Evolutionary conservation across 2,329 filamentous ascomycete genomes (phyloP), one percentile per base, ranked within the genome.

Genomic region (Teratosphaeria epicoccoides): DNA sequence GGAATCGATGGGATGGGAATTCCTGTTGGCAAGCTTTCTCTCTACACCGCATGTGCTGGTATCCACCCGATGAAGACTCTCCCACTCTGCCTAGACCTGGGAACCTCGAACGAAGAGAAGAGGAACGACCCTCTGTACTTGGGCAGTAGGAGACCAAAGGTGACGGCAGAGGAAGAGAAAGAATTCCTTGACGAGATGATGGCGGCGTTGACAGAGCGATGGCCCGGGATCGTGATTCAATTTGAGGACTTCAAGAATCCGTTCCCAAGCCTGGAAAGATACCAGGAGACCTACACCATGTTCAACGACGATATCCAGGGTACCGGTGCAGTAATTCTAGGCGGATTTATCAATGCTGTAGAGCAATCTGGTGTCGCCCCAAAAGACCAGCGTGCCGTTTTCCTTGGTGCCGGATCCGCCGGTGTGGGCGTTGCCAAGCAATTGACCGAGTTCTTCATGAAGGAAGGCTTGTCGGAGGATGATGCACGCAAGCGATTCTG

Each of bases 231-330:
- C 60, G 81, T 85, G 59, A 87, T 97, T 57, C 93, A 97, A 69
- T 97, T 95, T 63, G 91, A 97, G 55, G 93, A 97, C 67, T 97
- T 95, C 71, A 95, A 97, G 76, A 95, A 91, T 65, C 91, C 93
- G 46, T 98, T 97, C 80, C 85, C 87, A 57, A 91, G 94, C 64
- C 80, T 97, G 40, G 86, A 93, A 68, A 82, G 88, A 55, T 97
- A 97, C 74, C 85, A 88, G 61, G 78, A 90, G 68, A 80, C 78
- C 58, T 91, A 95, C 77, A 90, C 87, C 70, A 94, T 88, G 78
- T 98, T 98, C 81, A 97, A 97, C 71, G 93, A 97, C 66, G 91
- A 98, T 68, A 93, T 98, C 66, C 91, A 97, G 76, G 91, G 91
- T 59, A 97, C 93, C 61, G 93, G 93, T 62, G 89, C 91, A 57